phyloP scores from a whole-genome alignment of 345 rosid genomes.

The Murraya koenigii region DNA sequence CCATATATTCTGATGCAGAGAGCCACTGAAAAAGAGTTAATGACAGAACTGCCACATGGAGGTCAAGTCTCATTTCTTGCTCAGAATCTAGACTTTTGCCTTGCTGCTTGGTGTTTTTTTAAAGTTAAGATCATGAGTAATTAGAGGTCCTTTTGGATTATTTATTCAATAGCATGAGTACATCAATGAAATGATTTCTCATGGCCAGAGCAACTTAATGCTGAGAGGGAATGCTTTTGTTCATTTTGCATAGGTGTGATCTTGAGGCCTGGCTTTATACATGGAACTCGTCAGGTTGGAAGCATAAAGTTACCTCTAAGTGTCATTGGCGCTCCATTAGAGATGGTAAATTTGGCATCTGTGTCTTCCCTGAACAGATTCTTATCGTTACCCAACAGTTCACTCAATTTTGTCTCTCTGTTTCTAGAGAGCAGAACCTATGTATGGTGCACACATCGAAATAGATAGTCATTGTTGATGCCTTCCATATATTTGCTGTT shows the following conservation, averaged over 20 bases:
- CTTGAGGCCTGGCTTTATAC: constrained; percentile 68
- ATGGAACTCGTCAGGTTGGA: constrained; percentile 55
- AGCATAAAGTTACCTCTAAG: constrained; percentile 47
- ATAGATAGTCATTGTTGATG: not conserved
- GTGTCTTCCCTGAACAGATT: not conserved
- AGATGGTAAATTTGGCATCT: constrained; percentile 38
- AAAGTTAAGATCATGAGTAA: not conserved
- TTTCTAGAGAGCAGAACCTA: not conserved
- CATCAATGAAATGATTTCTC: not conserved
- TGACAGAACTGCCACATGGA: constrained; percentile 35
- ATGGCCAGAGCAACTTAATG: not conserved
- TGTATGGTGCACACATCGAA: not conserved
- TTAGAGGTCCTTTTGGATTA: not conserved
- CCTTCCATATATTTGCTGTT: not conserved
- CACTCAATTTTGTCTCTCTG: not conserved
- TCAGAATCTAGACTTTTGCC: not conserved
- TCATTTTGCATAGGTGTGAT: constrained; percentile 33
- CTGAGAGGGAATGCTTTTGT: not conserved
- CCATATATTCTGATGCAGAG: constrained; percentile 35
- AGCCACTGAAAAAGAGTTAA: constrained; percentile 55
- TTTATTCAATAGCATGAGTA: not conserved
- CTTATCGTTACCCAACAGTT: not conserved
- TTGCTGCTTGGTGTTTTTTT: not conserved
- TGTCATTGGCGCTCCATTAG: constrained; percentile 58
- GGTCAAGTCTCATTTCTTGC: constrained; percentile 31